phyloP scores from a whole-genome alignment of 2,329 filamentous ascomycete genomes.

The Akanthomyces dipterigenus region DNA sequence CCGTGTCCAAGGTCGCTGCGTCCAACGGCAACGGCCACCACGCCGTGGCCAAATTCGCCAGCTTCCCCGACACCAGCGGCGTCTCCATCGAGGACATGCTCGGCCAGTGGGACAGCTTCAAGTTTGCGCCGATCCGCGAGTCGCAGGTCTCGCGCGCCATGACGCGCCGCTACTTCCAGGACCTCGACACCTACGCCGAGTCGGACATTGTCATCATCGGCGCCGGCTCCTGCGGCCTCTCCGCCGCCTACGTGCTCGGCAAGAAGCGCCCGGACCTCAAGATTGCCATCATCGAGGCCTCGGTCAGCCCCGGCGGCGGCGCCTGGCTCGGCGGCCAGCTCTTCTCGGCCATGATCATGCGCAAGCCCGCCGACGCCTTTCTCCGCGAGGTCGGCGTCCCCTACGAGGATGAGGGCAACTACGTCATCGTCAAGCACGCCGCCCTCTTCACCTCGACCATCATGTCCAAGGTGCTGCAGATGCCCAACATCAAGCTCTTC shows the following conservation, averaged over 20 bases:
- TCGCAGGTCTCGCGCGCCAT: conserved; percentile 88
- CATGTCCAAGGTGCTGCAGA: conserved; percentile 71
- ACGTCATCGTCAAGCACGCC: conserved; percentile 90
- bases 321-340: conserved; percentile 93
- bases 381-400: conserved; percentile 73
- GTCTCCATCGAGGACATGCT: conserved; percentile 59
- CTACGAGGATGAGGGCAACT: conserved; percentile 82
- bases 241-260: conserved; percentile 75
- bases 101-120: conserved; percentile 74
- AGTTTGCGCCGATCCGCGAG: conserved; percentile 82
- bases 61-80: conserved; percentile 19
- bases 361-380: conserved; percentile 84
- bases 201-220: conserved; percentile 91
- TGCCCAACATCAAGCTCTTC: conserved; percentile 94
- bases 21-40: conserved; percentile 20
- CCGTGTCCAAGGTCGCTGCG: conserved; percentile 36
- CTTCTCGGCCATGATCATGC: conserved; percentile 93
- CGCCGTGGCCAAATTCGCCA: conserved; percentile 20
- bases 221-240: conserved; percentile 81
- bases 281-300: conserved; percentile 85
- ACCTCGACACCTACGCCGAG: conserved; percentile 84
- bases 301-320: conserved; percentile 79
- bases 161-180: conserved; percentile 86
- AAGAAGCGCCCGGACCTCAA: conserved; percentile 81
- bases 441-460: conserved; percentile 87